These are phyloP conservation scores for Emericellopsis atlantica DNA, from an alignment of 2,329 filamentous ascomycete genomes.

Conservation along the genomic window DNA sequence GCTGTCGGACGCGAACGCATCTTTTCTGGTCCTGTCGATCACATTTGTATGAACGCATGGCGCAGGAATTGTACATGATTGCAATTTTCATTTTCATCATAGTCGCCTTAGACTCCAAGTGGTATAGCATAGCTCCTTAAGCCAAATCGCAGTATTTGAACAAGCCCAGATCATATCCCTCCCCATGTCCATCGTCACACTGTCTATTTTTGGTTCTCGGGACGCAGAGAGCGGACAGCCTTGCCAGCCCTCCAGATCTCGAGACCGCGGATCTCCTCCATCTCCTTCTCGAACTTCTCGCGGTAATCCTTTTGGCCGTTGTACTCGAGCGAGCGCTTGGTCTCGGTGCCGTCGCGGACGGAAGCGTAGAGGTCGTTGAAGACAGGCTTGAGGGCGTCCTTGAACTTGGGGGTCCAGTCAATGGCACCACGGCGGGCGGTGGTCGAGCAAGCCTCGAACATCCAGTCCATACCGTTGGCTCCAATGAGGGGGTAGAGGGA, in stretches of 20 bases:
- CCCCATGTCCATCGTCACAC: neutral
- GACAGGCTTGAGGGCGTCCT: slow-evolving; percentile 95
- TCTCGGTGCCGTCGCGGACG: slow-evolving; percentile 86
- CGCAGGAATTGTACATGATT: neutral
- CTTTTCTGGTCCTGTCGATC: too few relatives aligned
- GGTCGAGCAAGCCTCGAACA: slow-evolving; percentile 99
- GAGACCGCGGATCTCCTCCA: slow-evolving; percentile 93
- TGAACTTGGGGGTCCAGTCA: slow-evolving; percentile 96
- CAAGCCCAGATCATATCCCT: neutral
- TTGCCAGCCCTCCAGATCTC: slow-evolving; percentile 99
- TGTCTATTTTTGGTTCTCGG: slow-evolving; percentile 70
- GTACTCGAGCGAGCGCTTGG: slow-evolving; percentile 91
- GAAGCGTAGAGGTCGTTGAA: slow-evolving; percentile 96
- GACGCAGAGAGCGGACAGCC: slow-evolving; percentile 80
- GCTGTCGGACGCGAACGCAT: too few relatives aligned
- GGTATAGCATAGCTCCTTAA: slow-evolving; percentile 1
- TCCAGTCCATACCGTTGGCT: slow-evolving; percentile 99
- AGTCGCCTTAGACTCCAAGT: neutral
- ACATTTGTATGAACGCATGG: neutral
- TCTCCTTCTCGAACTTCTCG: slow-evolving; percentile 93
- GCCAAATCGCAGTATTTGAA: slow-evolving; percentile 3
- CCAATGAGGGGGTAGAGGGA: slow-evolving; percentile 96
- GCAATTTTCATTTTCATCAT: neutral
- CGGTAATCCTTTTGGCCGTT: slow-evolving; percentile 94
- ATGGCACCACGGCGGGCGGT: slow-evolving; percentile 97